Base-by-base conservation (phyloP, 768 basidiomycete species). In the Obba rivulosa region DNA sequence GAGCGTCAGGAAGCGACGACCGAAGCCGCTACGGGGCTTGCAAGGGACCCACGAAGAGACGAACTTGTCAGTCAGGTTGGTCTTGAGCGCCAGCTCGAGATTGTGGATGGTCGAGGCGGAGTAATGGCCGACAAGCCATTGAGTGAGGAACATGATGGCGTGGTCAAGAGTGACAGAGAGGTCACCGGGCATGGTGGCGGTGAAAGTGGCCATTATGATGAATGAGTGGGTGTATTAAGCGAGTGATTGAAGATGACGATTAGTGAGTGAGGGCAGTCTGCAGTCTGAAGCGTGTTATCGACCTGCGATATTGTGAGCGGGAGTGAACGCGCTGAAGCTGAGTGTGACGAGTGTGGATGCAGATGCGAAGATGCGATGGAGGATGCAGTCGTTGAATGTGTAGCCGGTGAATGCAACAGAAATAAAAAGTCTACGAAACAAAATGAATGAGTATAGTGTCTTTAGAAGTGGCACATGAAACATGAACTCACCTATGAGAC, bases 121-220 rank as follows among this genome's bases (percentile, higher is more conserved):
- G 65, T 85, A 79, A 35, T 73, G 66, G 46, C 65, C 58, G 57
- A 75, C 70, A 51, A 88, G 77, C 49, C 84, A 79, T 28, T 77
- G 75, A 34, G 84, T 87, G 64, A 91, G 74, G 72, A 81, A 87
- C 48, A 81, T 70, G 63, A 88, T 76, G 63, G 82, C 82, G 59
- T 90, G 83, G 51, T 83, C 75, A 64, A 91, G 78, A 54, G 86
- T 76, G 67, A 79, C 63, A 53, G 82, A 72, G 65, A 91, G 80
- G 57, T 64, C 53, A 43, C 62, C 57, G 35, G 58, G 62, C 35
- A 57, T 44, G 49, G 63, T 56, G 52, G 66, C 74, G 56, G 65
- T 56, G 53, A 67, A 63, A 36, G 57, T 43, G 56, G 66, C 59
- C 63, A 64, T 64, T 52, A 53, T 49, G 50, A 60, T 46, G 18